Evolutionary conservation across 257 asterid species (phyloP).

Genomic region (Nicotiana otophora): DNA sequence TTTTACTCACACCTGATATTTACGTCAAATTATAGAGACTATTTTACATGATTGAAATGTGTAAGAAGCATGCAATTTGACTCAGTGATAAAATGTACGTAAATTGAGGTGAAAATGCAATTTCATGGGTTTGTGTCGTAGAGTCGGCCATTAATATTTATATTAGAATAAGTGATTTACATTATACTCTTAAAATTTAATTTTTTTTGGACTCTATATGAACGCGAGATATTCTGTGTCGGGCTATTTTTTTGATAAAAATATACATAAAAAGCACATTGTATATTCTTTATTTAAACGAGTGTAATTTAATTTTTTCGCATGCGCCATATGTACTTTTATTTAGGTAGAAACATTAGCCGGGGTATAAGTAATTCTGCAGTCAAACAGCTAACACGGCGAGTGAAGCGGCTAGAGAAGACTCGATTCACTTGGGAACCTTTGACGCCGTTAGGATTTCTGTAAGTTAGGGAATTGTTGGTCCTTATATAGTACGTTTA

Average conservation of each 20-base stretch:
- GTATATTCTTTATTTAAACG: neutral
- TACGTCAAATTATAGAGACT: too few relatives aligned
- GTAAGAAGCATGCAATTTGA: too few relatives aligned
- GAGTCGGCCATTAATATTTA: rapidly evolving
- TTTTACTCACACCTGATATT: too few relatives aligned
- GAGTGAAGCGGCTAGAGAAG: conserved; percentile 8
- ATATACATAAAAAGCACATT: neutral
- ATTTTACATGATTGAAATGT: too few relatives aligned
- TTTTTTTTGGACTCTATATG: rapidly evolving
- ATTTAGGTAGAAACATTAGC: neutral
- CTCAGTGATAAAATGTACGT: neutral
- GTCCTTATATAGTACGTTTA: too few relatives aligned
- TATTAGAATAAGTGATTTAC: too few relatives aligned
- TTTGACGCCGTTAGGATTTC: conserved; percentile 5
- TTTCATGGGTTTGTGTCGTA: too few relatives aligned
- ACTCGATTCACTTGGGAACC: neutral
- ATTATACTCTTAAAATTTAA: too few relatives aligned
- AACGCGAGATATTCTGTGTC: too few relatives aligned
- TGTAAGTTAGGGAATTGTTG: neutral
- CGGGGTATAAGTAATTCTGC: neutral
- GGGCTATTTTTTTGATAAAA: neutral
- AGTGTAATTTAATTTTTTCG: neutral
- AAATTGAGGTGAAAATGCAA: too few relatives aligned
- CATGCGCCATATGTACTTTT: neutral
- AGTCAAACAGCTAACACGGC: neutral